phyloP scores from a whole-genome alignment of 78 protist species.

The Bodo saltans region DNA sequence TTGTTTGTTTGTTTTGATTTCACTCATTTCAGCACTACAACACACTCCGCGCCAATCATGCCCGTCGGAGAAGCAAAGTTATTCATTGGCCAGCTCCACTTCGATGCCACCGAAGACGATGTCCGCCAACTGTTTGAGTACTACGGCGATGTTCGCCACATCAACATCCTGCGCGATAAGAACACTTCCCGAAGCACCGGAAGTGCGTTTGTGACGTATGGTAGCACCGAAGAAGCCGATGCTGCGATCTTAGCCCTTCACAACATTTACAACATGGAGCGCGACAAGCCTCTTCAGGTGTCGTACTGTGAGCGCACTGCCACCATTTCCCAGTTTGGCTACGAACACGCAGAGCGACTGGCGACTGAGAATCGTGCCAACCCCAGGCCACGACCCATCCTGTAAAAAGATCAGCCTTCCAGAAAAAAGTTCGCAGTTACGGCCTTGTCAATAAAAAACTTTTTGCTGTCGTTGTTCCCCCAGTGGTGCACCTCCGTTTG shows the following conservation, averaged over 20 bases:
- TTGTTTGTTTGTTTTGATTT: no score
- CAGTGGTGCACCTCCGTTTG: no score
- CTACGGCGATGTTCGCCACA: slow-evolving; percentile 10
- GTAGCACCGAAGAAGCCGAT: background rate
- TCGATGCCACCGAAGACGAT: background rate
- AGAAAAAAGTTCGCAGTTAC: no score
- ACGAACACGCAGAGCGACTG: background rate
- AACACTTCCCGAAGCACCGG: background rate
- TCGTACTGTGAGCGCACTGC: background rate
- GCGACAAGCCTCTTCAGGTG: background rate
- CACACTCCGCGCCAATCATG: no score
- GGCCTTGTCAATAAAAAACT: no score
- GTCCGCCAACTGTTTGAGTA: slow-evolving; percentile 1
- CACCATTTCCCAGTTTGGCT: background rate
- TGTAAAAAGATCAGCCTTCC: no score
- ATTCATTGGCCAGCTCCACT: slow-evolving; percentile 24
- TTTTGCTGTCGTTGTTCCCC: no score
- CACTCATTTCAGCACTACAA: no score
- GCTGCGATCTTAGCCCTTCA: background rate
- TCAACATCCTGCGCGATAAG: background rate
- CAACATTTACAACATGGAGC: background rate
- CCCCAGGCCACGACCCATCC: background rate
- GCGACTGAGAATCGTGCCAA: background rate
- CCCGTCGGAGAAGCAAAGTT: slow-evolving; percentile 1
- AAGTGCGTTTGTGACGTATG: slow-evolving; percentile 23